Evolutionary conservation across 129 eudicot species (phyloP).

Genomic region (Dittrichia graveolens): DNA sequence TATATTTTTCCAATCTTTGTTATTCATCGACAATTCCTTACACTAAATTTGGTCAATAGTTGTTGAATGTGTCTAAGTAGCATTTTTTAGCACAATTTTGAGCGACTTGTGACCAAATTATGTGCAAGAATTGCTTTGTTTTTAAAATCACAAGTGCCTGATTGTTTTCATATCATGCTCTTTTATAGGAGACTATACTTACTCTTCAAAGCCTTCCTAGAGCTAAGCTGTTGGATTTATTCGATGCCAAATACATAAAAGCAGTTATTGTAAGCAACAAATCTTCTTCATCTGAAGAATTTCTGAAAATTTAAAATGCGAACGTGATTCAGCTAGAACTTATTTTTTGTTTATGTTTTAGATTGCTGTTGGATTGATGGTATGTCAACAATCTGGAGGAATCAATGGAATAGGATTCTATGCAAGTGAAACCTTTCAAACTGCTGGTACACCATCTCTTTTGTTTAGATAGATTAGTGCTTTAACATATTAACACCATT

Average conservation of each 20-base stretch:
- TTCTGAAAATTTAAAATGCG: background rate
- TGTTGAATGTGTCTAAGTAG: too few relatives aligned
- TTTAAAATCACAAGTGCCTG: background rate
- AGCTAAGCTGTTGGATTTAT: conserved; percentile 56
- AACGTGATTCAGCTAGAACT: background rate
- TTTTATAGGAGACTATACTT: conserved; percentile 50
- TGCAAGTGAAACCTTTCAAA: conserved; percentile 66
- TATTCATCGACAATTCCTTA: background rate
- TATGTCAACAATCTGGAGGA: conserved; percentile 84
- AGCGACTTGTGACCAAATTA: too few relatives aligned
- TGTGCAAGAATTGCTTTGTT: too few relatives aligned
- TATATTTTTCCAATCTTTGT: background rate
- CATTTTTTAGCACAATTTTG: too few relatives aligned
- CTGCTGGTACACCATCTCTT: conserved; percentile 54
- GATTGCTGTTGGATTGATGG: conserved; percentile 93
- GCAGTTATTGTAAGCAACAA: conserved; percentile 66
- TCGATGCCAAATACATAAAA: conserved; percentile 58
- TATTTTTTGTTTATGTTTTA: conserved; percentile 26
- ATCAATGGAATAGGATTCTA: conserved; percentile 88
- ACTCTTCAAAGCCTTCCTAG: conserved; percentile 58
- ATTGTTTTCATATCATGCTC: background rate
- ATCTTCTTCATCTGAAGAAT: background rate
- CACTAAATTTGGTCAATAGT: background rate
- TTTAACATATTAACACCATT: too few relatives aligned
- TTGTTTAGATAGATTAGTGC: too few relatives aligned